phyloP scores from a whole-genome alignment of 2,329 filamentous ascomycete species.

The Fusarium vanettenii region DNA sequence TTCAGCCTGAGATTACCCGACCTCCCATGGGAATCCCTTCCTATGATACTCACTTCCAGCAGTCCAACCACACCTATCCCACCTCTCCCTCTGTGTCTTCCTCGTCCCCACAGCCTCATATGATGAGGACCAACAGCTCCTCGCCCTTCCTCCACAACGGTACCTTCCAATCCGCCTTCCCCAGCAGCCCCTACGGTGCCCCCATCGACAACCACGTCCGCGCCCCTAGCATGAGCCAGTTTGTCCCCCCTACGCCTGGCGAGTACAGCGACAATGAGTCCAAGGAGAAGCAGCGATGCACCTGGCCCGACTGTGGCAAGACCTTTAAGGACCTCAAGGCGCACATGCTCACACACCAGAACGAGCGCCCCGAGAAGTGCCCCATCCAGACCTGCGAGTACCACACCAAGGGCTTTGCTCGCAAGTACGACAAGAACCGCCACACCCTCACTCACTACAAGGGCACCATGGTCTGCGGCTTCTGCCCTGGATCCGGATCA shows the following conservation, averaged over 20 bases:
- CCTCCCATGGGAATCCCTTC: constrained; percentile 58
- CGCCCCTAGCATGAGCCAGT: constrained; percentile 76
- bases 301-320: constrained; percentile 84
- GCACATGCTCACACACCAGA: constrained; percentile 94
- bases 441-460: constrained; percentile 97
- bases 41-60: constrained; percentile 62
- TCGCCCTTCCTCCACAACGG: constrained; percentile 75
- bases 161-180: constrained; percentile 62
- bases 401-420: constrained; percentile 89
- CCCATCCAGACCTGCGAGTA: constrained; percentile 94
- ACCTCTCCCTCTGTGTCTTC: constrained; percentile 73
- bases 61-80: constrained; percentile 61
- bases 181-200: constrained; percentile 66
- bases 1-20: constrained; percentile 65
- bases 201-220: constrained; percentile 62
- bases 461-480: constrained; percentile 96
- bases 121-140: constrained; percentile 65
- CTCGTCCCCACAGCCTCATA: constrained; percentile 61
- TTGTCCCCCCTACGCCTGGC: constrained; percentile 70
- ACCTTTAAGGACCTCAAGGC: constrained; percentile 93
- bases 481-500: constrained; percentile 90
- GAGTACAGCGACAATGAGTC: constrained; percentile 71
- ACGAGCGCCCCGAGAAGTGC: constrained; percentile 92
- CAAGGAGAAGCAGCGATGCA: constrained; percentile 79
- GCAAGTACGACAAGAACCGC: constrained; percentile 96